Base-by-base conservation (phyloP, 257 asterid genomes). In the Gentiana macrophylla region DNA sequence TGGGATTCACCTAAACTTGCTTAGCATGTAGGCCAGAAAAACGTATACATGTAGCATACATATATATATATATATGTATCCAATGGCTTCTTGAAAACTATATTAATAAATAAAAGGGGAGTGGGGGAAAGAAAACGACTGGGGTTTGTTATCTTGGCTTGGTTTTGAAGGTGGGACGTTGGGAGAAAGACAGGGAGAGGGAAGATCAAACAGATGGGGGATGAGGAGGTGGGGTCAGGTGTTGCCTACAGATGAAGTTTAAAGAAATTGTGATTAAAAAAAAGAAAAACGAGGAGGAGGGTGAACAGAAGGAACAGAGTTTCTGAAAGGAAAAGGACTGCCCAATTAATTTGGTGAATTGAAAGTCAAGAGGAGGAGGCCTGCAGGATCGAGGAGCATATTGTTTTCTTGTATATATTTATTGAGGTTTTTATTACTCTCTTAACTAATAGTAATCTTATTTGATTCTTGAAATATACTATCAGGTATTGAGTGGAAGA, bases 1-100 rank as follows among this genome's bases (percentile, higher is more conserved):
- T 86, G 54, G 81, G 94, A 60, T 33, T 67, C 72, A 86, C 94
- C 96, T 77, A 86, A 82, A 67, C 86, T 84, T 81, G 96, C 95
- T 84, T 86, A 72, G 71, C 64, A 74, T 63, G 57, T 32, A 74
- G 94, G 86, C 65, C 70, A 74, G 51, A 66, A 52, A 15, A 52
- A 15, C 47, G 59, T 41, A 4, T 41, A 10, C 9, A 41, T 41
- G 46, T 38, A 38, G 4, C 44, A 38, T 38, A 8, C 8, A n/a
- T n/a, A 38, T 38, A 8, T 38, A 5, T 38, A 38, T 41, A 41
- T 41, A 8, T 41, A 41, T 41, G 46, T 41, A 5, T 41, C 9
- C 46, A 53, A 59, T 49, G 54, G 60, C 50, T 62, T 56, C 12
- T 55, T 37, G 24, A 46, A 63, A 37, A 56, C 8, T 67, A 51